Evolutionary conservation across 306 rosid genomes (phyloP).

Genomic region (Lithocarpus polystachyus): DNA sequence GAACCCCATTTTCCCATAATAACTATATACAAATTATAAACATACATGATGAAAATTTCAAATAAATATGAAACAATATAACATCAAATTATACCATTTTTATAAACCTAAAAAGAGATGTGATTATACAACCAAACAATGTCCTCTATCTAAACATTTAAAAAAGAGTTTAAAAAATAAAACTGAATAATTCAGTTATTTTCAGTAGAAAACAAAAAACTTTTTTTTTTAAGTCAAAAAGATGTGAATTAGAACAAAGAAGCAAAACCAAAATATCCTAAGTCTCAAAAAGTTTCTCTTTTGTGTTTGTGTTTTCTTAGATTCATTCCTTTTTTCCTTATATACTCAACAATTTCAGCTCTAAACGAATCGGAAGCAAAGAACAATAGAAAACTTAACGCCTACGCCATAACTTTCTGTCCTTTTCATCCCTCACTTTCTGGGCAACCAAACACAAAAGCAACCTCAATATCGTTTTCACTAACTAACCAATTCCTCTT

Average conservation of each 20-base stretch:
- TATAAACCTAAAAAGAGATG: neutral
- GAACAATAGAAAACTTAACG: neutral
- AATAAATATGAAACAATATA: neutral
- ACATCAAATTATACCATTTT: neutral
- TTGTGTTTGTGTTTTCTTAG: neutral
- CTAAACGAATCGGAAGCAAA: neutral
- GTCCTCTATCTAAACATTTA: neutral
- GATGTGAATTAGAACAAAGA: neutral
- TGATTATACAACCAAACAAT: neutral
- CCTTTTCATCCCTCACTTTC: slow-evolving; percentile 1
- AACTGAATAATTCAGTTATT: neutral
- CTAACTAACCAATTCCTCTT: neutral
- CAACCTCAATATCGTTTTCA: neutral
- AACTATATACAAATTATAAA: neutral
- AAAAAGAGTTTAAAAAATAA: neutral
- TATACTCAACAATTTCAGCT: neutral
- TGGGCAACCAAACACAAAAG: neutral
- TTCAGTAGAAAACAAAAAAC: neutral
- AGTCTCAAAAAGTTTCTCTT: neutral
- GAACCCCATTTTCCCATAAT: too few relatives aligned
- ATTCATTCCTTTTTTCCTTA: neutral
- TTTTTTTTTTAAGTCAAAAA: neutral
- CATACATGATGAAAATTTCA: neutral
- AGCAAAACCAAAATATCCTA: neutral
- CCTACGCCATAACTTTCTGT: neutral